These are phyloP conservation scores for Volutella citrinella DNA, from an alignment of 2,329 filamentous ascomycete species.

Conservation along the genomic window DNA sequence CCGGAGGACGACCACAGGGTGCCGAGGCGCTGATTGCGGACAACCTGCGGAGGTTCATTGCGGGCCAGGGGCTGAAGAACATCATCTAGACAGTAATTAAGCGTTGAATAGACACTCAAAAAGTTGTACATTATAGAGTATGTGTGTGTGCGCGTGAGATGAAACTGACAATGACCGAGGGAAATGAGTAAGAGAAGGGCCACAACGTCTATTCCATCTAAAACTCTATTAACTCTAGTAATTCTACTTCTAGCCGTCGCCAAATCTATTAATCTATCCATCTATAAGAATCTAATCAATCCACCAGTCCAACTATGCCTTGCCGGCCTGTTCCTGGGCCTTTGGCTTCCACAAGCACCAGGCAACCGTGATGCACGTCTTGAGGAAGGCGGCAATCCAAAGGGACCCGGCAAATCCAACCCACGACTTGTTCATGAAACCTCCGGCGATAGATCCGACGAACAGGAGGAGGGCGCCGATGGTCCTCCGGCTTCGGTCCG, in stretches of 20 bases:
- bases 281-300: too few species aligned
- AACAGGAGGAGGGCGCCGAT: conserved; percentile 20
- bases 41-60: conserved; percentile 58
- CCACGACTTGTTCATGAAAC: conserved; percentile 26
- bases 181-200: too few species aligned
- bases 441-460: conserved; percentile 19
- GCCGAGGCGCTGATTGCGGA: conserved; percentile 57
- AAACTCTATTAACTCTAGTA: too few species aligned
- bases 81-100: conserved; percentile 14
- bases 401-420: conserved; percentile 23
- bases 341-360: conserved; percentile 25
- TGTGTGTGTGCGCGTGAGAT: too few species aligned
- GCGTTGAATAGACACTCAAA: too few species aligned
- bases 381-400: conserved; percentile 25
- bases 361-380: conserved; percentile 16
- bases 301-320: too few species aligned
- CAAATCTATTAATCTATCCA: too few species aligned
- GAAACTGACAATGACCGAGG: too few species aligned
- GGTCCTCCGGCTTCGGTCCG: conserved; percentile 20
- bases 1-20: conserved; percentile 59
- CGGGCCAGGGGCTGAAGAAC: conserved; percentile 60
- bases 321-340: too few species aligned
- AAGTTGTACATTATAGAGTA: too few species aligned
- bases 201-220: too few species aligned
- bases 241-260: too few species aligned